Evolutionary conservation across 192 early-diverging fungal genomes (phyloP), one percentile per base, ranked within the genome.

Genomic region (Chytriomyces hyalinus): DNA sequence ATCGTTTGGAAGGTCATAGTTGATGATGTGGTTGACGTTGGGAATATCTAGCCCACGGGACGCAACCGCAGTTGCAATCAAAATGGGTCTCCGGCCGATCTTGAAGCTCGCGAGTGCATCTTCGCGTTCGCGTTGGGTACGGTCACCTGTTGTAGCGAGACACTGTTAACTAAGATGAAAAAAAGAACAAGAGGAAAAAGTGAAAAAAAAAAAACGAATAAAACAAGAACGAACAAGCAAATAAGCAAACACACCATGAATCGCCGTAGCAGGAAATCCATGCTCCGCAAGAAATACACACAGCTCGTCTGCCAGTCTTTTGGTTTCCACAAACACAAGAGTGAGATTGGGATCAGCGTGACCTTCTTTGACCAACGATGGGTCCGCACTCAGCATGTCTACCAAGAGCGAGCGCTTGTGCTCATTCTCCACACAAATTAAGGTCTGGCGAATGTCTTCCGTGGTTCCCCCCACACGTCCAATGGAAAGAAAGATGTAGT

Each of bases 51-150:
- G 84, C 68, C 97, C 97, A 87, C 97, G 94, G 24, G 95, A 93
- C 47, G 97, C 97, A 0, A 98, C 97, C 48, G 95, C 97, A 11
- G 97, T 99, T 26, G 96, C 97, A 9, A 99, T 96, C 85, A 99
- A 92, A 67, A 99, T 78, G 9, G 88, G 88, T 3, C 84, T 86
- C 8, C 74, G 71, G 47, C 92, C 96, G 26, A 90, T 86, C 69
- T 94, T 91, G 92, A 99, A 99, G 59, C 83, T 87, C 65, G 92
- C 88, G 20, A 99, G 85, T 1, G 96, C 96, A 51, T 90, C 86
- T 83, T 99, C 96, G 83, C 97, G 93, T 80, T 98, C 97, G 45
- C 92, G 89, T 84, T 99, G 96, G 17, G 93, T 93, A 62, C 95
- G 91, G 81, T 98, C 96, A 60, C 97, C 97, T 57, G 53, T 20